These are phyloP conservation scores for Cadophora sp. DNA, from an alignment of 2,329 filamentous ascomycete species.

Conservation along the genomic window DNA sequence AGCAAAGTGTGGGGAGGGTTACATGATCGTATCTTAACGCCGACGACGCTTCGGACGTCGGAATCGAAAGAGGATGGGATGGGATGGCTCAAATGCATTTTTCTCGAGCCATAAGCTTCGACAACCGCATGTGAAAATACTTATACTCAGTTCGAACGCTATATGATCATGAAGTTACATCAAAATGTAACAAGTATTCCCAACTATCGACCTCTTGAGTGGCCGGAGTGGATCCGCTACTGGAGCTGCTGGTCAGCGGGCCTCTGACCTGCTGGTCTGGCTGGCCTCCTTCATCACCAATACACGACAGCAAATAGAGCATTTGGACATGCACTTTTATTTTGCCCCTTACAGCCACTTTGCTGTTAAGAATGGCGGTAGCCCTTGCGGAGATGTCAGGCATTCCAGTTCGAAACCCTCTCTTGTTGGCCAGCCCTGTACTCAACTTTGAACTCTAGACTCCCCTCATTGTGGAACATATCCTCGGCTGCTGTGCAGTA, in stretches of 20 bases:
- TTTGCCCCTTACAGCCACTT: background rate
- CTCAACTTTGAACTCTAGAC: background rate
- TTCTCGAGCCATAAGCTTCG: no score
- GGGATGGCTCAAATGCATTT: no score
- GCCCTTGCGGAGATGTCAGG: background rate
- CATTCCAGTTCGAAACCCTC: background rate
- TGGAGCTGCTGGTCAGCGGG: background rate
- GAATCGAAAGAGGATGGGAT: no score
- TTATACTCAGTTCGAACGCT: no score
- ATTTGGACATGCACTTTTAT: background rate
- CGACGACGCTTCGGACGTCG: no score
- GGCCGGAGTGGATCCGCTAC: background rate
- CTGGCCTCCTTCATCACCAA: background rate
- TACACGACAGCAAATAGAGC: background rate
- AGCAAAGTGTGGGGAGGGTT: background rate
- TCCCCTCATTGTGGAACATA: background rate
- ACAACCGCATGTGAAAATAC: no score
- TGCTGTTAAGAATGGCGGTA: background rate
- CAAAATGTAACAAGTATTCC: no score
- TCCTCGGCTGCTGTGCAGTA: background rate
- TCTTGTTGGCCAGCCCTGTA: background rate
- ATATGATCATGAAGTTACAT: no score
- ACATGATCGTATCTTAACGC: background rate
- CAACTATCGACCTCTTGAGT: background rate
- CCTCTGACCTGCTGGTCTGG: background rate